Base-by-base conservation (phyloP, 768 basidiomycete genomes). In the Fomitopsis pulvina region DNA sequence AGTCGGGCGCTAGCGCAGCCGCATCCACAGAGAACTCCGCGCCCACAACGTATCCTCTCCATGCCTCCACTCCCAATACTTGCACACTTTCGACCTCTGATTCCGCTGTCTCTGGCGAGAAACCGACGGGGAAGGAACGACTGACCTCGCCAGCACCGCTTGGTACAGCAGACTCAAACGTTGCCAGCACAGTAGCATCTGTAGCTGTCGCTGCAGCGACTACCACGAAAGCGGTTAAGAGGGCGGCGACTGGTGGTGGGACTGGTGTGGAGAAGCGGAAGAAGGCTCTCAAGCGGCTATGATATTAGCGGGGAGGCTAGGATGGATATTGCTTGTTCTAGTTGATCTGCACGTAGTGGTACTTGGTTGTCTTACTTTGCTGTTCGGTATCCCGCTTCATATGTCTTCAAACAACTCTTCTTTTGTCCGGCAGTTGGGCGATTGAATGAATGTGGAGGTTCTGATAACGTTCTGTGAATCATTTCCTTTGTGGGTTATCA, bases 251-350 rank as follows among this genome's bases (percentile, higher is more conserved):
- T 1, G 70, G 68, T 10, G 72, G 65, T 0, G 63, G 68, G 4
- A 75, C 73, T 2, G 80, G 80, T 1, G 80, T 78, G 2, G 88
- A 90, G 68, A 92, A 92, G 71, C 74, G 90, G 65, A 92, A 92
- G 77, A 92, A 91, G 73, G 90, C 89, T 3, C 68, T 92, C 57
- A 92, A 87, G 68, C 74, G 89, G 55, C 67, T 92, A 65, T 92
- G 59, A 67, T 20, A 3, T 7, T 10, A 26, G 34, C 4, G 34
- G 34, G 34, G 34, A 4, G 34, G 14, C 34, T n/a, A n/a, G 34
- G 14, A 18, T 14, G 14, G 7, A 37, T 37, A 18, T 16, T 37
- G 34, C 34, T 37, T 37, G 34, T 16, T 37, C 34, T 37, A 37
- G 34, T 37, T 4, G 34, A 37, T 37, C 34, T 6, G 4, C 18